Evolutionary conservation across 2,329 filamentous ascomycete genomes (phyloP), one percentile per base, ranked within the genome.

Genomic region (Penicillium polonicum): DNA sequence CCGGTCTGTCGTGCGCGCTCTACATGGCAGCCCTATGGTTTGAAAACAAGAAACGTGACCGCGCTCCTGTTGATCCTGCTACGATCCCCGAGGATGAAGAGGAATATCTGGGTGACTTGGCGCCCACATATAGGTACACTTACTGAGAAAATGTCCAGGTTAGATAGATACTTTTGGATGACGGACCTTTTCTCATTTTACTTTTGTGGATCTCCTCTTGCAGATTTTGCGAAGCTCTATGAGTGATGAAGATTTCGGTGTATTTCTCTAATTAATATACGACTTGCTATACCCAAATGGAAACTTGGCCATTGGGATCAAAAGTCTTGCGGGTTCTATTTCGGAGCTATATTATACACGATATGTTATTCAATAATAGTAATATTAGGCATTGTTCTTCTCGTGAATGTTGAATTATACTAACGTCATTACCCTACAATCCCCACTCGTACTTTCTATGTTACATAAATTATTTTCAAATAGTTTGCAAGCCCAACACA

Each of bases 1-100:
- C 86, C 52, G 85, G 84, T 17, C 64, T 87, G 3, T 80, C 70
- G 38, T 79, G 78, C 52, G 61, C 72, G 29, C 52, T 62, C 1
- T 81, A 81, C 59, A 68, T 74, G 6, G 33, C 69, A 9, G 71
- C 74, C 0, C 45, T 77, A 39, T 64, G 74, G 61, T 60, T 62
- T 48, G 75, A 78, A 57, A 81, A 81, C 63, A 67, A 70, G 23
- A 74, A 70, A 39, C 72, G 77, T 15, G 72, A 76, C 29, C 71
- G 70, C 29, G 60, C 64, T 12, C 62, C 68, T 3, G 63, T 66
- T 35, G 63, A 69, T 27, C 62, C 65, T 27, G 60, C 57, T 13
- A 43, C 61, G 5, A 61, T 70, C 25, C 61, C 64, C 1, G 68
- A 72, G 25, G 69, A 74, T 42, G 73, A 77, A 44, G 69, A 72